phyloP scores from a whole-genome alignment of 345 rosid genomes.

The Dovyalis caffra region DNA sequence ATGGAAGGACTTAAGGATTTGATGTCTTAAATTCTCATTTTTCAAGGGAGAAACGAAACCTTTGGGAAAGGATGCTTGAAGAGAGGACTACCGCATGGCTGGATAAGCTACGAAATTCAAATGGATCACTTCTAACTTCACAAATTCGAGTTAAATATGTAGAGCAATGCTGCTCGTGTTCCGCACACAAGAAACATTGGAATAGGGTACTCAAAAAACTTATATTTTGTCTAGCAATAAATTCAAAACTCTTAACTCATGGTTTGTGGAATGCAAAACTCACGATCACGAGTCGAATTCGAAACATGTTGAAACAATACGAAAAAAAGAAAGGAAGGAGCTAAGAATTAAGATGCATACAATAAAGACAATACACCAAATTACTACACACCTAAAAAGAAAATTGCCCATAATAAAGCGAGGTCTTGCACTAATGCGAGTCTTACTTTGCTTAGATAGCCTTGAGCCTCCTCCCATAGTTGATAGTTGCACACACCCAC shows the following conservation, averaged over 20 bases:
- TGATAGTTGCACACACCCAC: too few relatives aligned
- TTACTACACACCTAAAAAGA: too few relatives aligned
- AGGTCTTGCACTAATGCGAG: too few relatives aligned
- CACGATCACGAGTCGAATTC: too few relatives aligned
- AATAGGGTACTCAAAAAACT: constrained; percentile 56
- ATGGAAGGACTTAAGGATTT: background rate
- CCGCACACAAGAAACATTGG: constrained; percentile 93
- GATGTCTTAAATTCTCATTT: background rate
- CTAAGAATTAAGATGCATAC: too few relatives aligned
- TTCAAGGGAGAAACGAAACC: constrained; percentile 81
- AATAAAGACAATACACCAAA: too few relatives aligned
- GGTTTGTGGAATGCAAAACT: background rate
- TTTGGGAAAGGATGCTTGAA: constrained; percentile 78
- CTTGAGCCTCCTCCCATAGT: too few relatives aligned
- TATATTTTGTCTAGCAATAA: background rate
- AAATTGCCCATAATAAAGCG: too few relatives aligned
- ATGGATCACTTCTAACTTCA: constrained; percentile 84
- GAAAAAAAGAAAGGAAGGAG: too few relatives aligned
- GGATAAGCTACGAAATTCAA: constrained; percentile 77
- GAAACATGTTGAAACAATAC: too few relatives aligned
- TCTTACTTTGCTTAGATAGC: too few relatives aligned
- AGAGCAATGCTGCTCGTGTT: constrained; percentile 98
- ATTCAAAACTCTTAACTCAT: background rate
- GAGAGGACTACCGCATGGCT: constrained; percentile 91
- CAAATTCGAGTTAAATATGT: constrained; percentile 87